These are phyloP conservation scores for Amanita brunnescens DNA, from an alignment of 768 basidiomycete genomes.

Conservation along the genomic window DNA sequence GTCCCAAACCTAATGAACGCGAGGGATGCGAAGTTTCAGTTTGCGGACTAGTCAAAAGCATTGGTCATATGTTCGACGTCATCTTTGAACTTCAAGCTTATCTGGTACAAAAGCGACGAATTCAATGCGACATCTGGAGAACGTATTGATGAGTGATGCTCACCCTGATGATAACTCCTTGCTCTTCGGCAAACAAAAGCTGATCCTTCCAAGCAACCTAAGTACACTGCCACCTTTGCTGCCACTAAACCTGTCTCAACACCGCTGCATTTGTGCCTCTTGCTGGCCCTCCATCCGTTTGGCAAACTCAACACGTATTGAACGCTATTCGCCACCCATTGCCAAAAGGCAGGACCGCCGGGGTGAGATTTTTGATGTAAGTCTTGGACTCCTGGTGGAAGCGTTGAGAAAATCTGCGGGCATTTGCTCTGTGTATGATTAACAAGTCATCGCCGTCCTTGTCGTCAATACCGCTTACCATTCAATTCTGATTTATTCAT, in stretches of 20 bases:
- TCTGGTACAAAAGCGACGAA: neutral
- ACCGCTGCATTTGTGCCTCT: constrained; percentile 35
- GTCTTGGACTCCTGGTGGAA: constrained; percentile 22
- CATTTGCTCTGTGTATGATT: constrained; percentile 18
- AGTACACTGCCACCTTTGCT: neutral
- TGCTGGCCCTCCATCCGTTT: constrained; percentile 47
- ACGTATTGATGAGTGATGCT: neutral
- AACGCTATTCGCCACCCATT: constrained; percentile 20
- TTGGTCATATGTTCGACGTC: constrained; percentile 1
- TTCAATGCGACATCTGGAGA: too few species aligned
- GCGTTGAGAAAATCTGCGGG: constrained; percentile 31
- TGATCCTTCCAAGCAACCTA: constrained; percentile 44
- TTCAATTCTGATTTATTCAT: constrained; percentile 32
- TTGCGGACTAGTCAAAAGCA: constrained; percentile 32
- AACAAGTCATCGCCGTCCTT: neutral
- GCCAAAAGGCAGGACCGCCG: neutral
- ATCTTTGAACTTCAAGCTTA: constrained; percentile 21
- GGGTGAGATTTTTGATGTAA: constrained; percentile 29
- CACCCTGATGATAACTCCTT: constrained; percentile 29
- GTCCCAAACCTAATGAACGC: constrained; percentile 42
- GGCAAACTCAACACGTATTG: constrained; percentile 40
- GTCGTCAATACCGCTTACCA: constrained; percentile 19
- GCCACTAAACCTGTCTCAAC: constrained; percentile 35
- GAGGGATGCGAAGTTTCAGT: constrained; percentile 27
- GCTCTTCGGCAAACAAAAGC: constrained; percentile 42